Evolutionary conservation across 306 rosid species (phyloP), one percentile per base, ranked within the genome.

Genomic region (Rosa lucieae): DNA sequence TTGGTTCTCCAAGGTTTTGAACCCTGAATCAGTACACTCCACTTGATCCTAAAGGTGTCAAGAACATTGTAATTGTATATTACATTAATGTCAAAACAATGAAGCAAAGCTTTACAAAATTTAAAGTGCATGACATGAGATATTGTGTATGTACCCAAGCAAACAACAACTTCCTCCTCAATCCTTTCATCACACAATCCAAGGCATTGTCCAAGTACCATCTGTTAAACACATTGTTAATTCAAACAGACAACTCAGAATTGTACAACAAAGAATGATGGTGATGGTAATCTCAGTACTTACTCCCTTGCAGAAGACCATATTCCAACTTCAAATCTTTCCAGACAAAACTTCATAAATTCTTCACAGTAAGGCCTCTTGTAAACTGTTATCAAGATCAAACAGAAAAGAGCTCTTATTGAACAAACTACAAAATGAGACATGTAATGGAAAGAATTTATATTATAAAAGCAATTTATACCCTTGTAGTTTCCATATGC

Each of bases 241-340:
- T 15, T 32, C 81, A 62, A 15, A 39, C 63, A 49, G 29, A 18
- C 1, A 21, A 9, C 3, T 61, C n/a, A n/a, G 29, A 56, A 20
- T 20, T 10, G 21, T 56, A 23, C 6, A 55, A 0, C 8, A 15
- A 15, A 20, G 0, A 1, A 6, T 23, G 35, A 59, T n/a, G 23
- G 23, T 9, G 3, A 32, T 32, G 35, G 35, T 7, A 61, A 61
- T 21, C 15, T 61, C 37, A 26, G 20, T 21, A 6, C 67, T 23
- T 6, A 84, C 90, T 15, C 72, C 63, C 8, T 70, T 9, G 86
- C 86, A 56, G 88, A 87, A 42, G 85, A 65, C 87, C 86, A 82
- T 14, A 82, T 66, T 5, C 86, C 90, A 0, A 87, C 83, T 80
- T 87, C 85, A 84, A 82, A 87, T 58, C 88, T 84, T 59, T 84